A percentile compares a stretch with the other conserved stretches of the same genome.
Evolutionary conservation across 768 basidiomycete species (phyloP).

Genomic region (Leccinum uliginosum): DNA sequence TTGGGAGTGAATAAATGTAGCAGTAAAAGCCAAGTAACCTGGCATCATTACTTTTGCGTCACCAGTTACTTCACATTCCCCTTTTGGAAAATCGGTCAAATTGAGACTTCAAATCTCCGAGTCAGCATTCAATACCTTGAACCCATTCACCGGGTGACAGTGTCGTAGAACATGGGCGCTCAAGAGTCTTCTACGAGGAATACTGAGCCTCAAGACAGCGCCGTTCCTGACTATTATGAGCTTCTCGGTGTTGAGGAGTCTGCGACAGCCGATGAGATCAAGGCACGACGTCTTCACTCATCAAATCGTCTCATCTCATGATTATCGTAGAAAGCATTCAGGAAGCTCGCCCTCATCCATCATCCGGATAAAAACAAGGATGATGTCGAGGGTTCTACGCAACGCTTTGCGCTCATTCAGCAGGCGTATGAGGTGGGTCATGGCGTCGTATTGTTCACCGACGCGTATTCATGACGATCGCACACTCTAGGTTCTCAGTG

Average conservation of each 20-base stretch:
- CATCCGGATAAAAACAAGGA: slow-evolving; percentile 87
- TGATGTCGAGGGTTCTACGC: slow-evolving; percentile 80
- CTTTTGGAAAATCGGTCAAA: slow-evolving; percentile 11
- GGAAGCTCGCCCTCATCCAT: slow-evolving; percentile 77
- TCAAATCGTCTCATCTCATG: slow-evolving; percentile 1
- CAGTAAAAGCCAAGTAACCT: background rate
- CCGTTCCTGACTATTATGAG: slow-evolving; percentile 69
- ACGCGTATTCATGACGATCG: background rate
- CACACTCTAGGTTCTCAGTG: slow-evolving; percentile 84
- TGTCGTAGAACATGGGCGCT: slow-evolving; percentile 53
- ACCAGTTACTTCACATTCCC: slow-evolving; percentile 1
- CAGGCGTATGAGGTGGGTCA: slow-evolving; percentile 87
- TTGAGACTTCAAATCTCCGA: too few relatives aligned
- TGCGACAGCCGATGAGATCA: slow-evolving; percentile 86
- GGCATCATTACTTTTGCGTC: background rate
- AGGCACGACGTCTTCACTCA: slow-evolving; percentile 40
- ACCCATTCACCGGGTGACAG: background rate
- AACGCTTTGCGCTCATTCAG: slow-evolving; percentile 83
- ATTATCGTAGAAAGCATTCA: slow-evolving; percentile 64
- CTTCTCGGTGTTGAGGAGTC: slow-evolving; percentile 77
- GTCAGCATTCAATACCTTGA: background rate
- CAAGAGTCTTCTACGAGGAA: slow-evolving; percentile 52
- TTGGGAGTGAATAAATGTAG: background rate
- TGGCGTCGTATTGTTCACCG: background rate
- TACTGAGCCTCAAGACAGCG: slow-evolving; percentile 20